These are phyloP conservation scores for Podaxis sp. DNA, from an alignment of 768 basidiomycete species.

Conservation along the genomic window DNA sequence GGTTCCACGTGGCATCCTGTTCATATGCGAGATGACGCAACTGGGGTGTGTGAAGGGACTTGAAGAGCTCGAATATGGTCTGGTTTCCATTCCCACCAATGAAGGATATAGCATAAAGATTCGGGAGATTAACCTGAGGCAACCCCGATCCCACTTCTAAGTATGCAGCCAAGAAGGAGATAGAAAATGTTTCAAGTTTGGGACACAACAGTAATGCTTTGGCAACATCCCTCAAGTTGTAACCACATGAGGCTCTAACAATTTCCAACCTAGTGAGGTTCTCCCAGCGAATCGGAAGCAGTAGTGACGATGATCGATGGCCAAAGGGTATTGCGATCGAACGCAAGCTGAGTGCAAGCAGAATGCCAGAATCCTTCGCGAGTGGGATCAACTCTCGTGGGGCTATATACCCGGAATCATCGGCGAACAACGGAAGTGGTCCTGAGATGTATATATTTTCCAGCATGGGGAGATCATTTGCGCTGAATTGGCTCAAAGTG, in stretches of 20 bases:
- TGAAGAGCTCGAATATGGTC: neutral
- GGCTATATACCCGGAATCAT: neutral
- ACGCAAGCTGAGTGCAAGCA: neutral
- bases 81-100: neutral
- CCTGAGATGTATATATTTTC: neutral
- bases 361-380: neutral
- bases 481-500: neutral
- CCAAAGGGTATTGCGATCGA: neutral
- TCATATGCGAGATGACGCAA: constrained; percentile 2
- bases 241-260: neutral
- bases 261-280: neutral
- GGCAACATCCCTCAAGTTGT: neutral
- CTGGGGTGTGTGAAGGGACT: neutral
- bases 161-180: too few species aligned
- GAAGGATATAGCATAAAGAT: neutral
- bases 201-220: too few species aligned
- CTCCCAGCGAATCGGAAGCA: neutral
- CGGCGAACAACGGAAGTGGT: neutral
- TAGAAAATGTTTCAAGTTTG: too few species aligned
- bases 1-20: neutral
- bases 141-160: too few species aligned
- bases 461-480: neutral
- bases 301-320: neutral
- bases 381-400: neutral
- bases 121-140: too few species aligned